These are phyloP conservation scores for Phytophthora pisi DNA, from an alignment of 352 stramenopile genomes.

Conservation along the genomic window DNA sequence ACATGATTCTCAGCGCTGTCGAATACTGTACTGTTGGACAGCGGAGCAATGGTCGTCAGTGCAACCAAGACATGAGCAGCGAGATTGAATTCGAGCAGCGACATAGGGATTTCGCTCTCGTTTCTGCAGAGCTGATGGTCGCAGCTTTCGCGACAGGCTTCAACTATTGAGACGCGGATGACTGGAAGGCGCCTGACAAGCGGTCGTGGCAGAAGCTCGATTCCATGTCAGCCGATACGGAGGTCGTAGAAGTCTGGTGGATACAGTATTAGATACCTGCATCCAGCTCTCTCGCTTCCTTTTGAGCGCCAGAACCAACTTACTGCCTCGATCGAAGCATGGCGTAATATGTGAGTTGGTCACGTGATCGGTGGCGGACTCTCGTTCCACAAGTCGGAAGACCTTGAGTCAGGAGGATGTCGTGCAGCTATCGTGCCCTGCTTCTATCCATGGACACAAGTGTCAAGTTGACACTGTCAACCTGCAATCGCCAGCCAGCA, in stretches of 20 bases:
- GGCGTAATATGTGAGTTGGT: neutral
- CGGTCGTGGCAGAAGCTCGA: slow-evolving; percentile 13
- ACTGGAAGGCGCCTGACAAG: neutral
- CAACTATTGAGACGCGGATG: slow-evolving; percentile 2
- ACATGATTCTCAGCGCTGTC: too few relatives aligned
- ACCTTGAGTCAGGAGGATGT: slow-evolving; percentile 17
- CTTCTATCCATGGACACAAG: too few relatives aligned
- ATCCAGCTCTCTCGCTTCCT: slow-evolving; percentile 19
- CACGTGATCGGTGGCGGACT: slow-evolving; percentile 6
- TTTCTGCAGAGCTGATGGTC: neutral
- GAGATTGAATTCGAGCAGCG: neutral
- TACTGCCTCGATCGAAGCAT: neutral
- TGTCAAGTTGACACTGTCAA: too few relatives aligned
- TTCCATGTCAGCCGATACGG: neutral
- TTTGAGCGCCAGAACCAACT: neutral
- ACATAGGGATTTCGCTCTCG: too few relatives aligned
- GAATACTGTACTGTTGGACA: too few relatives aligned
- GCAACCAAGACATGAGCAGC: neutral
- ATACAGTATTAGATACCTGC: slow-evolving; percentile 3
- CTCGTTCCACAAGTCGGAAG: neutral
- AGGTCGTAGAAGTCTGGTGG: slow-evolving; percentile 18
- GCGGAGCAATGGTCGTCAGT: neutral
- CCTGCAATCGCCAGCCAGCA: too few relatives aligned
- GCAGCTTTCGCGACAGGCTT: neutral
- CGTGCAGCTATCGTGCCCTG: neutral